Base-by-base conservation (phyloP, 306 rosid species). In the Alnus rubra region DNA sequence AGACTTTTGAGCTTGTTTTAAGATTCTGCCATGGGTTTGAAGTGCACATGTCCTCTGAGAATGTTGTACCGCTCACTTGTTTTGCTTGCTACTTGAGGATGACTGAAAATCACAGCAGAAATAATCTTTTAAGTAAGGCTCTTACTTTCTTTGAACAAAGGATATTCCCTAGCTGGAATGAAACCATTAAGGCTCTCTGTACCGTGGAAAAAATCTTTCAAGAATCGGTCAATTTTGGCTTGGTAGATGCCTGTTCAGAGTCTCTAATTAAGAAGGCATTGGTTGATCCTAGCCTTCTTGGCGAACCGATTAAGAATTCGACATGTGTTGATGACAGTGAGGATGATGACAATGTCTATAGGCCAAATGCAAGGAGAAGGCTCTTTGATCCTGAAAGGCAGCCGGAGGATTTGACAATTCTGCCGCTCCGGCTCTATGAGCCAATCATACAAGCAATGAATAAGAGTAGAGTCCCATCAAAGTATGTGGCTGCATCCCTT, bases 121-220 rank as follows among this genome's bases (percentile, higher is more conserved):
- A 88, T 60, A 88, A 90, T 77, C 85, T 90, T 13, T 62, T 86
- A 16, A 42, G 11, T 1, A 70, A 59, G 64, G 73, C 87, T 3
- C 55, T 82, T 49, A 15, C 73, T 48, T 82, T 76, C 85, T 71
- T 86, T 33, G 76, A 83, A 39, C 82, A 82, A 44, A 80, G 68
- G 59, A 78, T 90, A 51, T 90, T 90, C 48, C 89, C 86, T 10
- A 79, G 70, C 55, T 88, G 92, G 92, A 86, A 83, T 1, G 86
- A 86, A 71, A 81, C 92, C 62, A 64, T 90, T 7, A 80, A 81
- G 69, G 90, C 88, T 50, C 74, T 84, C n/a, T 82, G 50, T 67
- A 45, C 84, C 72, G 76, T 89, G 0, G 89, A 86, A 15, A 71
- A 77, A 65, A 65, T 81, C 31, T 78, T 81, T 19, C 84, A 62